phyloP scores from a whole-genome alignment of 192 early-diverging fungal species.

The Entophlyctis luteolus region DNA sequence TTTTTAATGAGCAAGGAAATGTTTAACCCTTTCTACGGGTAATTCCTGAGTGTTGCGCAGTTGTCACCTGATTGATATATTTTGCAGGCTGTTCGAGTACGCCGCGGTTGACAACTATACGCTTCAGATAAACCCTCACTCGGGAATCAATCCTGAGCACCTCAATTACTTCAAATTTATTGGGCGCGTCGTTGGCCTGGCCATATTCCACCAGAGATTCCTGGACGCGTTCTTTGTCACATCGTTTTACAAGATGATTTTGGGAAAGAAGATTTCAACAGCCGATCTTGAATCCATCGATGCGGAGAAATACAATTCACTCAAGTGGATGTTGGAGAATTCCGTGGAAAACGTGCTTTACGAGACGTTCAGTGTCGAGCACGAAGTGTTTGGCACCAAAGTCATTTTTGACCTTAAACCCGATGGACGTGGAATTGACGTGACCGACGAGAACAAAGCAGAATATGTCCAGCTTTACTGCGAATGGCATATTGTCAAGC shows the following conservation, averaged over 20 bases:
- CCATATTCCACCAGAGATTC: slow-evolving; percentile 96
- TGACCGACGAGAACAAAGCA: slow-evolving; percentile 93
- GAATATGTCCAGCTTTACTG: slow-evolving; percentile 90
- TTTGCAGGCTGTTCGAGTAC: slow-evolving; percentile 88
- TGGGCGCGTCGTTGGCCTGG: slow-evolving; percentile 90
- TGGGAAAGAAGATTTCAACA: slow-evolving; percentile 82
- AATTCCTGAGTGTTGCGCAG: not conserved
- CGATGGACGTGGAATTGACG: slow-evolving; percentile 82
- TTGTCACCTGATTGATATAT: not conserved
- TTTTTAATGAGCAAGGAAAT: slow-evolving; percentile 96
- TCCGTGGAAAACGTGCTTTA: slow-evolving; percentile 83
- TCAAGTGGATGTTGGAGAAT: slow-evolving; percentile 94
- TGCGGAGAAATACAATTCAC: slow-evolving; percentile 82
- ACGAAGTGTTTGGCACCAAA: slow-evolving; percentile 86
- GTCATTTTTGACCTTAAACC: slow-evolving; percentile 86
- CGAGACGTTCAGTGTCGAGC: slow-evolving; percentile 87
- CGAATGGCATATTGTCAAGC: slow-evolving; percentile 81
- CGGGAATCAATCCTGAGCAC: slow-evolving; percentile 93
- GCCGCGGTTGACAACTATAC: slow-evolving; percentile 98
- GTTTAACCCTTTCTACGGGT: slow-evolving; percentile 86
- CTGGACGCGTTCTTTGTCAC: slow-evolving; percentile 94
- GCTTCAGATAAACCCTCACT: slow-evolving; percentile 95
- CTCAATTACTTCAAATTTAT: slow-evolving; percentile 98
- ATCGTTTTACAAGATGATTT: slow-evolving; percentile 94
- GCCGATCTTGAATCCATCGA: slow-evolving; percentile 95